Percentiles rank a stretch among this genome's conserved stretches.
phyloP scores from a whole-genome alignment of 495 filamentous ascomycete species.

The Podospora australis region DNA sequence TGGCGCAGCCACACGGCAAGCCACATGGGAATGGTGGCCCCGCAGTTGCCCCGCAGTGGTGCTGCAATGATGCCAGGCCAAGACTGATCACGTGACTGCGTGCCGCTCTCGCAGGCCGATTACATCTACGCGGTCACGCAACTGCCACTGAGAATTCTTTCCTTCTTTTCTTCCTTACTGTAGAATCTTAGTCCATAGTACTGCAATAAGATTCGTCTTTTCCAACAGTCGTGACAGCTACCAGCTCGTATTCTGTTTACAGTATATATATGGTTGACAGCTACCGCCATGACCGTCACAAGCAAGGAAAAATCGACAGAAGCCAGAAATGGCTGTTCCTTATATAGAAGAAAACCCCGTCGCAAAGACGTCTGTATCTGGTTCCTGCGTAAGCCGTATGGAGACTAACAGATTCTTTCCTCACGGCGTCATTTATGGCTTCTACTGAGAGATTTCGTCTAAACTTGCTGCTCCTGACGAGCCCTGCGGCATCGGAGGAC shows the following conservation, averaged over 20 bases:
- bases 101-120: no score
- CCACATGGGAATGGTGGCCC: no score
- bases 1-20: no score
- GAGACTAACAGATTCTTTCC: conserved; percentile 2
- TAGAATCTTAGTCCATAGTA: neutral
- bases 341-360: neutral
- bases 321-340: neutral
- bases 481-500: neutral
- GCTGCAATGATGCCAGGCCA: no score
- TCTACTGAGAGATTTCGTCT: neutral
- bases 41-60: no score
- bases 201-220: neutral
- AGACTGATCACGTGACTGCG: no score
- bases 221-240: neutral
- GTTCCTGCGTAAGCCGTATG: neutral
- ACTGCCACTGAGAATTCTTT: no score
- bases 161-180: neutral
- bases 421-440: neutral
- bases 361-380: neutral
- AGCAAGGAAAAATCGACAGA: neutral
- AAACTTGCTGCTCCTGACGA: neutral
- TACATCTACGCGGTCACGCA: no score
- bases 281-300: no score
- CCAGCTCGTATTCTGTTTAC: neutral
- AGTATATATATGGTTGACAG: neutral